These are phyloP conservation scores for Boletus sp. DNA, from an alignment of 768 basidiomycete genomes.

Conservation along the genomic window DNA sequence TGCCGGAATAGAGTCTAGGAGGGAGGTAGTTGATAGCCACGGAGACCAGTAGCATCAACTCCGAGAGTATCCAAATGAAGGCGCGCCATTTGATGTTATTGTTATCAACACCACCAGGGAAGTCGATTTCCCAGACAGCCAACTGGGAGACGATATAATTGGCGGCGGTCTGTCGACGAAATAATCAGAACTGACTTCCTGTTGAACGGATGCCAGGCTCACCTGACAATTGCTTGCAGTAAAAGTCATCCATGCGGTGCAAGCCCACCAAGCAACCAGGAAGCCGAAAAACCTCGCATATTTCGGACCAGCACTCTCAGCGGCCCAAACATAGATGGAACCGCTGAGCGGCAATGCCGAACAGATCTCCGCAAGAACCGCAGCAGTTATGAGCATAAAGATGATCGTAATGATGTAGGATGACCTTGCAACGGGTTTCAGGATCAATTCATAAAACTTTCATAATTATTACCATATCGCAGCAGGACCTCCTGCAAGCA, in stretches of 20 bases:
- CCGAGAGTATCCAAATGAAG: slow-evolving; percentile 80
- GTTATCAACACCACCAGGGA: slow-evolving; percentile 73
- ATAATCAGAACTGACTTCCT: not conserved
- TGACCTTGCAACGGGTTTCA: slow-evolving; percentile 57
- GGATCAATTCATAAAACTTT: slow-evolving; percentile 1
- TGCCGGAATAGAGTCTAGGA: slow-evolving; percentile 64
- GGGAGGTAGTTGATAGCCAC: slow-evolving; percentile 87
- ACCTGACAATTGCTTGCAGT: slow-evolving; percentile 87
- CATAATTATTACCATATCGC: slow-evolving; percentile 63
- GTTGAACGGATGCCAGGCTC: slow-evolving; percentile 12
- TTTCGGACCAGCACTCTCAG: slow-evolving; percentile 87
- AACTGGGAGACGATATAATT: slow-evolving; percentile 89
- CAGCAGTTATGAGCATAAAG: slow-evolving; percentile 87
- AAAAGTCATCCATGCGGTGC: slow-evolving; percentile 97
- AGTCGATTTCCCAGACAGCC: slow-evolving; percentile 74
- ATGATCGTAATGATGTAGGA: slow-evolving; percentile 79
- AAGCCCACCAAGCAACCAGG: slow-evolving; percentile 90
- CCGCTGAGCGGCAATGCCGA: slow-evolving; percentile 85
- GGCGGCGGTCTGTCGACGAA: slow-evolving; percentile 63
- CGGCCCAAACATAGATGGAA: slow-evolving; percentile 94
- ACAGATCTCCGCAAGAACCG: slow-evolving; percentile 86
- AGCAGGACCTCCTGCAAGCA: slow-evolving; percentile 82
- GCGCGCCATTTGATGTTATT: slow-evolving; percentile 84
- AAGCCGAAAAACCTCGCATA: slow-evolving; percentile 86
- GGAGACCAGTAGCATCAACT: slow-evolving; percentile 64